Percentiles rank a stretch among this genome's conserved stretches.
phyloP scores from a whole-genome alignment of 306 rosid genomes.

The Argentina anserina region DNA sequence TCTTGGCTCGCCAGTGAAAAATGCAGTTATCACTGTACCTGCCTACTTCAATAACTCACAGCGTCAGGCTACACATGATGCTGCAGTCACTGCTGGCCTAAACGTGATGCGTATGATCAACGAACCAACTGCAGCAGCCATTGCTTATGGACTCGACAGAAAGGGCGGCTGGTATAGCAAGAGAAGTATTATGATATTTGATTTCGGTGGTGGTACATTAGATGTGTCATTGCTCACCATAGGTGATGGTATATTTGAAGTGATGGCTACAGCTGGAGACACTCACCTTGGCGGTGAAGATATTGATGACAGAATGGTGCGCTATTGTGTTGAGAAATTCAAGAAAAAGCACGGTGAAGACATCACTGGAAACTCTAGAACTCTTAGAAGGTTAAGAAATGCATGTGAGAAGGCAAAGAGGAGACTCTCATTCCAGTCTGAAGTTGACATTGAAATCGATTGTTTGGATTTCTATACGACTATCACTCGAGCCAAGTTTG shows the following conservation, averaged over 20 bases:
- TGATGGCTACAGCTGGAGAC: slow-evolving; percentile 5
- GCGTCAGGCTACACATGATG: background rate
- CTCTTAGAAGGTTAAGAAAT: background rate
- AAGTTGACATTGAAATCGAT: background rate
- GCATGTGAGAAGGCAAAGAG: background rate
- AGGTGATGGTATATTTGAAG: background rate
- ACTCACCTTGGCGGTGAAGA: background rate
- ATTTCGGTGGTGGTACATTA: slow-evolving; percentile 6
- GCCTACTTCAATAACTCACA: slow-evolving; percentile 4
- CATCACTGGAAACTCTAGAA: background rate
- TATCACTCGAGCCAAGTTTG: background rate
- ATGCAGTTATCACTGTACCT: slow-evolving; percentile 13
- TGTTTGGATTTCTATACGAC: background rate
- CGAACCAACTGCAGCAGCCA: background rate
- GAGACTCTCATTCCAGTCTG: background rate
- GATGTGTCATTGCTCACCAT: slow-evolving; percentile 17
- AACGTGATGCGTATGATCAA: background rate
- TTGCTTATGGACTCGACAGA: background rate
- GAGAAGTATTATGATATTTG: background rate
- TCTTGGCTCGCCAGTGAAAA: background rate
- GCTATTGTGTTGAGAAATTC: background rate
- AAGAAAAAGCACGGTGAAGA: background rate
- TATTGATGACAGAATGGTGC: background rate
- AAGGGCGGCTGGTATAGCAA: background rate
- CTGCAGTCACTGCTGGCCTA: background rate